Percentiles rank a stretch among this genome's conserved stretches.
These are phyloP conservation scores for Neonectria neomacrospora DNA, from an alignment of 2,329 filamentous ascomycete species.

Conservation along the genomic window DNA sequence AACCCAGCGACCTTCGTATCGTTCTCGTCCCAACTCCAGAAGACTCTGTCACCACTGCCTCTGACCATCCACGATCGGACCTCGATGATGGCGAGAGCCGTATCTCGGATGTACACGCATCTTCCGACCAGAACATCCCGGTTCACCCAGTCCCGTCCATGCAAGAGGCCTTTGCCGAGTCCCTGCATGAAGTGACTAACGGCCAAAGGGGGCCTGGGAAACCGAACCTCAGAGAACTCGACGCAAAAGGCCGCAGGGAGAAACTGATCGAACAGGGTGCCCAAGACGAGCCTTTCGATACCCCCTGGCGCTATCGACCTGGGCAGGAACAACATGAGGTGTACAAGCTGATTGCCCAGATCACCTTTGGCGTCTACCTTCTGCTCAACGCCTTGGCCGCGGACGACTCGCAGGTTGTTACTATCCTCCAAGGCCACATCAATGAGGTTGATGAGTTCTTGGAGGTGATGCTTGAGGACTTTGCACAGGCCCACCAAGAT, in stretches of 20 bases:
- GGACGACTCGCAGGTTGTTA: constrained; percentile 87
- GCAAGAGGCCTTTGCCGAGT: constrained; percentile 86
- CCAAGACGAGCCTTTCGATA: constrained; percentile 76
- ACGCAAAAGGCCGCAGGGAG: constrained; percentile 71
- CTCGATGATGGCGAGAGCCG: constrained; percentile 31
- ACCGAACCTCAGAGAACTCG: constrained; percentile 63
- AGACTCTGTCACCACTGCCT: constrained; percentile 27
- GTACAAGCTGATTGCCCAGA: constrained; percentile 90
- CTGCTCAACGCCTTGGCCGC: constrained; percentile 87
- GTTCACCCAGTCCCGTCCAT: constrained; percentile 78
- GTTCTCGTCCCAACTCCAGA: constrained; percentile 44
- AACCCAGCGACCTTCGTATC: constrained; percentile 45
- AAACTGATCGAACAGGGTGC: constrained; percentile 74
- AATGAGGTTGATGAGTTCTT: constrained; percentile 94
- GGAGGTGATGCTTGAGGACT: constrained; percentile 85
- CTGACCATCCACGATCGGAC: constrained; percentile 23
- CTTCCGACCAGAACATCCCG: constrained; percentile 45
- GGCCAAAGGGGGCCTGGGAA: constrained; percentile 54
- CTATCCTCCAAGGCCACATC: constrained; percentile 90
- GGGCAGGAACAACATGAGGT: constrained; percentile 87
- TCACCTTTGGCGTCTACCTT: constrained; percentile 92
- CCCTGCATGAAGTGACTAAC: constrained; percentile 76
- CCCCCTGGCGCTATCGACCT: constrained; percentile 79
- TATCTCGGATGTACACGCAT: constrained; percentile 22
- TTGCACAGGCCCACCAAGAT: constrained; percentile 81